Evolutionary conservation across 129 eudicot species (phyloP), one percentile per base, ranked within the genome.

Genomic region (Escallonia rubra): DNA sequence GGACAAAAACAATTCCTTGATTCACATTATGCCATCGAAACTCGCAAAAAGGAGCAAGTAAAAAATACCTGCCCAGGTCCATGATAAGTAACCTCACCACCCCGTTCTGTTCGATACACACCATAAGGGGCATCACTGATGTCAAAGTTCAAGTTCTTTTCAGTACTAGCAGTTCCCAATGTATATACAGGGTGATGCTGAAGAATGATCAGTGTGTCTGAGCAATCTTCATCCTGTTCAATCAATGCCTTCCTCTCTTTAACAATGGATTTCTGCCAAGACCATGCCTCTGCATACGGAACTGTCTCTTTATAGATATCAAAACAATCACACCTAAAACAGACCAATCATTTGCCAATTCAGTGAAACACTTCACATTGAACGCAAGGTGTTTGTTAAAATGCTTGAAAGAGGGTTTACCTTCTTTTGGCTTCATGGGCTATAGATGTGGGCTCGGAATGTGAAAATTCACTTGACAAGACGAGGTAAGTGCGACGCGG

Each of bases 21-120:
- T 23, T 23, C 34, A 23, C 0, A 23, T 23, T 23, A 23, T 23
- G 34, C 34, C 34, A 23, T 23, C 34, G 34, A 23, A 23, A 23
- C 34, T 23, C 34, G 34, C 34, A 23, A 23, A 23, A 23, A 23
- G 34, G 34, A 23, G 34, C 34, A 23, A 23, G 34, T 23, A 23
- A 23, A 23, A 23, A 23, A 23, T 76, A 94, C 97, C 99, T 94
- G 99, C 16, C 97, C 99, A 68, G 96, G 99, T 10, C 99, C 99
- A 83, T 94, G 99, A 68, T 86, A 94, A 44, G 99, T 89, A 75
- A 87, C 99, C 79, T 94, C 97, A 59, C 97, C 97, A 16, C 99
- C 99, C 6, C 96, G 90, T 67, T 89, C 97, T 0, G 97, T 94
- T 72, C 94, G 87, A 71, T 84, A 80, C 61, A 85, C 64, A 7